Evolutionary conservation across 805 yeast species (phyloP).

Genomic region (Kuraishia cidri): DNA sequence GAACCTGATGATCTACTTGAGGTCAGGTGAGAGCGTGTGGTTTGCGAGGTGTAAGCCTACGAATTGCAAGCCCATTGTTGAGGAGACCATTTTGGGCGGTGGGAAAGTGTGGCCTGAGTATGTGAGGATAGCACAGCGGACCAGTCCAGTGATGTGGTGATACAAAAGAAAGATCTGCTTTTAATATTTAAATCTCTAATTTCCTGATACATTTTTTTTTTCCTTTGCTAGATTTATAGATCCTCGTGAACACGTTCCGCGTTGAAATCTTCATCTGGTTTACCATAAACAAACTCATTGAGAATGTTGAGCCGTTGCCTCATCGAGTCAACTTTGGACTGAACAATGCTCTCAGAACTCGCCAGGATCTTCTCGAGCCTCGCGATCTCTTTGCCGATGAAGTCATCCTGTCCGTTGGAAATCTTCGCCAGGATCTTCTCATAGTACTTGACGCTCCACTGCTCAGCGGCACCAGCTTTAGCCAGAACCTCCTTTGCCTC

Average conservation of each 20-base stretch:
- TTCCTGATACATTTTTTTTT: too few relatives aligned
- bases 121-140: slow-evolving; percentile 53
- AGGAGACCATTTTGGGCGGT: slow-evolving; percentile 63
- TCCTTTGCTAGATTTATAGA: slow-evolving; percentile 11
- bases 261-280: too few relatives aligned
- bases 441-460: slow-evolving; percentile 30
- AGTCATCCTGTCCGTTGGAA: slow-evolving; percentile 31
- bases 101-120: slow-evolving; percentile 65
- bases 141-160: slow-evolving; percentile 44
- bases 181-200: neutral
- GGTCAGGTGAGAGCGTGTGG: slow-evolving; percentile 77
- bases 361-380: slow-evolving; percentile 35
- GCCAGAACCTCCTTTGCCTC: neutral
- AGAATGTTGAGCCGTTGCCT: slow-evolving; percentile 43
- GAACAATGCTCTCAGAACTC: slow-evolving; percentile 23
- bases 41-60: slow-evolving; percentile 77
- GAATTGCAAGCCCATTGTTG: slow-evolving; percentile 64
- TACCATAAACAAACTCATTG: slow-evolving; percentile 17
- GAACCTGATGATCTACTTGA: slow-evolving; percentile 70
- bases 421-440: slow-evolving; percentile 34
- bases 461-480: neutral
- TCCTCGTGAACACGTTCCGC: slow-evolving; percentile 10
- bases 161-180: neutral
- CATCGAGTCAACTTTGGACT: slow-evolving; percentile 40
- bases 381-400: slow-evolving; percentile 31